These are phyloP conservation scores for Heracleum sosnowskyi DNA, from an alignment of 129 eudicot genomes.

Conservation along the genomic window DNA sequence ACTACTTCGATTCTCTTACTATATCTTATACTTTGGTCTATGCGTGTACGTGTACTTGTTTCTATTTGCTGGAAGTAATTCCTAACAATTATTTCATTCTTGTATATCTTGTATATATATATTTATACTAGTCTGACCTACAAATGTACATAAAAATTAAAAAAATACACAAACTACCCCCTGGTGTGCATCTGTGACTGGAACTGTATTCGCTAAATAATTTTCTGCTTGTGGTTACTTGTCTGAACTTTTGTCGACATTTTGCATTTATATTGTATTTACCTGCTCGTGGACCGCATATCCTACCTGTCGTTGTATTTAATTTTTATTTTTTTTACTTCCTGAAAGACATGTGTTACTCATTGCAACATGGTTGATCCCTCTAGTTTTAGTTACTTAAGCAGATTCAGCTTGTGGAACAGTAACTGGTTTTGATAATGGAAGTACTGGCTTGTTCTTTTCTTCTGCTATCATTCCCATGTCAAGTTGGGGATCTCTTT, in stretches of 20 bases:
- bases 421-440: neutral
- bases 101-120: no score
- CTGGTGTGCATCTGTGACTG: neutral
- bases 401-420: neutral
- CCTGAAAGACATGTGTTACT: neutral
- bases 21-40: no score
- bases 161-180: no score
- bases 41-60: no score
- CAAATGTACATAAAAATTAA: no score
- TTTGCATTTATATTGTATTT: neutral
- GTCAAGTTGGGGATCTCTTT: neutral
- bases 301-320: neutral
- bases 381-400: no score
- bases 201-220: neutral
- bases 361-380: no score
- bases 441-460: neutral
- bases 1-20: no score
- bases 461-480: neutral
- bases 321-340: neutral
- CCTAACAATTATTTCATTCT: no score
- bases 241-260: neutral
- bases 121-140: no score
- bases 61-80: no score
- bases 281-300: neutral
- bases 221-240: neutral